Evolutionary conservation across 2,329 filamentous ascomycete species (phyloP), one percentile per base, ranked within the genome.

Genomic region (Sclerotinia minor): DNA sequence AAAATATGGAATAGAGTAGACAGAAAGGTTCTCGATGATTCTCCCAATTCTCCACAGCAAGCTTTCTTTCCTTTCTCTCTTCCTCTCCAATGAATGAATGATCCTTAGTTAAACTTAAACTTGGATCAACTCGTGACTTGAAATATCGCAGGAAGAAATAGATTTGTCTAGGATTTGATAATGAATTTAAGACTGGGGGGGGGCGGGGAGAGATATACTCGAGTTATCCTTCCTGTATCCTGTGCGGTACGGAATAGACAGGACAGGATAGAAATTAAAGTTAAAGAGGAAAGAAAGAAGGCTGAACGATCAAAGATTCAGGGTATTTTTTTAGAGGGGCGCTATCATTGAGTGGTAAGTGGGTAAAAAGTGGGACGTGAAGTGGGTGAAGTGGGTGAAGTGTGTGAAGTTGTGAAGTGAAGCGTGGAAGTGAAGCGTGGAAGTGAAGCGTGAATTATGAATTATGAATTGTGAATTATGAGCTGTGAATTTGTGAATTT

Each of bases 171-270:
- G 41, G 47, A 54, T 55, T 32, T n/a, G 49, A 54, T 64, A n/a
- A 53, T 49, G 60, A 49, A 64, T 19, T 53, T 44, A 49, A 26
- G 49, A 64, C 60, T n/a, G 35, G 35, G 35, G 35, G 47, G 60
- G 32, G n/a, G n/a, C n/a, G n/a, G n/a, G n/a, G n/a, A n/a, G n/a
- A n/a, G n/a, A n/a, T n/a, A n/a, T n/a, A n/a, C n/a, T n/a, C n/a
- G n/a, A n/a, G n/a, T n/a, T n/a, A n/a, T n/a, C n/a, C n/a, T n/a
- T n/a, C n/a, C n/a, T 32, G 32, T 32, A 29, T 29, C 29, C 29
- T 29, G 29, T 29, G 29, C 29, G 29, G 29, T 9, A 5, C 35
- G 9, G 35, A 11, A 1, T 24, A 49, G 19, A 55, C 6, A 17
- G 32, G 21, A 21, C 9, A 49, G 32, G 15, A 29, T 21, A 19